Percentiles rank a stretch among this genome's conserved stretches.
phyloP scores from a whole-genome alignment of 176 grass and related monocot genomes.

The Phoenix dactylifera region DNA sequence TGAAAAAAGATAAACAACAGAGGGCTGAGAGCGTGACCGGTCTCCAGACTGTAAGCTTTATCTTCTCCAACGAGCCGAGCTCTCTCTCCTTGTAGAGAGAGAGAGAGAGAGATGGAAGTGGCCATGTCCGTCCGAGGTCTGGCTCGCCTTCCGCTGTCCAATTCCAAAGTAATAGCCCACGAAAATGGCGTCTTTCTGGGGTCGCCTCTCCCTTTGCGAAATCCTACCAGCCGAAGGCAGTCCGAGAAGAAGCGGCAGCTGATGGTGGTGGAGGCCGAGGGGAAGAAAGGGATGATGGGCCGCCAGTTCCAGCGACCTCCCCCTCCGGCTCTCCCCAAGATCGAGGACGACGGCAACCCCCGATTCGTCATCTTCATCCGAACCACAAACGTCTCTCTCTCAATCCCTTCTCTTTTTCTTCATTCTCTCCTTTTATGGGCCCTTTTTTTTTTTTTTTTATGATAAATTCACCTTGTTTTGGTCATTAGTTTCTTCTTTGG shows the following conservation, averaged over 20 bases:
- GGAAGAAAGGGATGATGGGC: slow-evolving; percentile 44
- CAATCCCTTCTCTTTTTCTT: neutral
- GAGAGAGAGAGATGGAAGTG: slow-evolving; percentile 41
- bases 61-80: slow-evolving; percentile 2
- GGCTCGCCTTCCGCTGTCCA: neutral
- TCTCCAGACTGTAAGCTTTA: neutral
- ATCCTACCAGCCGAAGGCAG: neutral
- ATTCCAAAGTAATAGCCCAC: neutral
- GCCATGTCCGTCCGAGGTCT: slow-evolving; percentile 8
- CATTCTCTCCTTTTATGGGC: neutral
- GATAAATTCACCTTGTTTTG: neutral
- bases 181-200: slow-evolving; percentile 10
- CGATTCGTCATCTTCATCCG: slow-evolving; percentile 93
- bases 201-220: neutral
- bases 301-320: slow-evolving; percentile 43
- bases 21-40: neutral
- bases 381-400: slow-evolving; percentile 46
- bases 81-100: slow-evolving; percentile 10
- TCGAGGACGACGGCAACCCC: slow-evolving; percentile 78
- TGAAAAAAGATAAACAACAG: slow-evolving; percentile 13
- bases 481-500: no score
- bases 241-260: neutral
- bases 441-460: neutral
- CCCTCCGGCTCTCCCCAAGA: slow-evolving; percentile 54
- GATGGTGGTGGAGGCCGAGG: slow-evolving; percentile 55